Evolutionary conservation across 331 rosid species (phyloP).

Genomic region (Malus hybrid): DNA sequence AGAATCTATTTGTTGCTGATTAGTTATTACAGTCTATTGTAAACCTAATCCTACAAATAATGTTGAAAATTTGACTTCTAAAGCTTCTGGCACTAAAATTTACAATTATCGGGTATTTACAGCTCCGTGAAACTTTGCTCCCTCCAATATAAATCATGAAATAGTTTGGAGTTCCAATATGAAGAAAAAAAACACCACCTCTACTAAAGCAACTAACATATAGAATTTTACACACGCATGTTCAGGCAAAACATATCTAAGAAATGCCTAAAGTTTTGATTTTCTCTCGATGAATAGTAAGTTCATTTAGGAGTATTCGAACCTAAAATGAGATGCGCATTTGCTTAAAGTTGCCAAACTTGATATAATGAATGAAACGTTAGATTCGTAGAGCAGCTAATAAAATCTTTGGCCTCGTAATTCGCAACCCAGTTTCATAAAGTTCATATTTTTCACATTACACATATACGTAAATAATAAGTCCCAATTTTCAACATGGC

Average conservation of each 20-base stretch:
- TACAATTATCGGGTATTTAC: background rate
- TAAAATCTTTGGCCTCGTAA: background rate
- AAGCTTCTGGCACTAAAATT: background rate
- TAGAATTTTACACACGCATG: background rate
- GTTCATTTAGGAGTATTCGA: background rate
- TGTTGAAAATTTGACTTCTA: background rate
- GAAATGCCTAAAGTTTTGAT: background rate
- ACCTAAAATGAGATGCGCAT: background rate
- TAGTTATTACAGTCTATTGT: background rate
- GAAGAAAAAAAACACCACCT: background rate
- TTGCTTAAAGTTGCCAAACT: background rate
- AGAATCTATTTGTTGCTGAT: conserved; percentile 1
- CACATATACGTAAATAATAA: background rate
- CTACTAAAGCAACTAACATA: background rate
- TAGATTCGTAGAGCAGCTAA: background rate
- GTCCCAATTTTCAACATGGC: background rate
- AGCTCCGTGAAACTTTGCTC: background rate
- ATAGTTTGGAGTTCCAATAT: background rate
- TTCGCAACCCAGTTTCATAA: background rate
- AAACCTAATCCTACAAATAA: background rate
- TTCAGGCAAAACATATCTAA: background rate
- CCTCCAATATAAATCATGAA: background rate
- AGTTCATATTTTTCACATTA: background rate
- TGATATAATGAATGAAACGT: background rate
- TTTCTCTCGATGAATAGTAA: background rate